Evolutionary conservation across 371 early-diverging fungal species (phyloP).

Genomic region (Apophysomyces ossiformis): DNA sequence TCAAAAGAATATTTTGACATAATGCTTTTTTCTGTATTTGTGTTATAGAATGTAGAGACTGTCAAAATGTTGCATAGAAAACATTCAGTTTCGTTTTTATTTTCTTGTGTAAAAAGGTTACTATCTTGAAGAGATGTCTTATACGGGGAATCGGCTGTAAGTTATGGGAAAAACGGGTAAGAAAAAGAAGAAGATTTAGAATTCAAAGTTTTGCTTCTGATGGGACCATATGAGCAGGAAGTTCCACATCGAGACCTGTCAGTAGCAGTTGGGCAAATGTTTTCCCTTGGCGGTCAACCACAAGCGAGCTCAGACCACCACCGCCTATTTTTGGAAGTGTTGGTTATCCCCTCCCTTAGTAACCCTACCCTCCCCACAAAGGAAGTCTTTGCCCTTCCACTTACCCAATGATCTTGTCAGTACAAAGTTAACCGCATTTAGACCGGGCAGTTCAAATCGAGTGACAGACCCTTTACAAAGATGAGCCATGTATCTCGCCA

Average conservation of each 20-base stretch:
- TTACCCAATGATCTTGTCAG: constrained; percentile 66
- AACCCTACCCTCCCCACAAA: no score
- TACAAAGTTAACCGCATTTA: constrained; percentile 73
- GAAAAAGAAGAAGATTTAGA: no score
- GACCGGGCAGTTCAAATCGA: constrained; percentile 70
- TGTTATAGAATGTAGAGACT: background rate
- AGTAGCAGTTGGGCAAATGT: constrained; percentile 74
- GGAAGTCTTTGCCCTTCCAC: no score
- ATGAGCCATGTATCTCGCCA: constrained; percentile 70
- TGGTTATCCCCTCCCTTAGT: background rate
- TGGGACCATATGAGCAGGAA: constrained; percentile 56
- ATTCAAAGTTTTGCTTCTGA: constrained; percentile 47
- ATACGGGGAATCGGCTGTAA: background rate
- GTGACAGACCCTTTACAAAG: constrained; percentile 66
- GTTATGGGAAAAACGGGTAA: background rate
- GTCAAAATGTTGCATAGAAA: no score
- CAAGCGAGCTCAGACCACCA: constrained; percentile 71
- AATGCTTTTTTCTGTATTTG: background rate
- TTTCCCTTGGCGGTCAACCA: constrained; percentile 77
- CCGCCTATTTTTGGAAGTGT: constrained; percentile 47
- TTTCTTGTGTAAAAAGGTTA: no score
- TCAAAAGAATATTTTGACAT: background rate
- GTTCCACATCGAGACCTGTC: constrained; percentile 57
- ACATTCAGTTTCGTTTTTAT: no score
- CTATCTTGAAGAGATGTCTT: background rate